phyloP scores from a whole-genome alignment of 495 filamentous ascomycete species.

The Xylona heveae region DNA sequence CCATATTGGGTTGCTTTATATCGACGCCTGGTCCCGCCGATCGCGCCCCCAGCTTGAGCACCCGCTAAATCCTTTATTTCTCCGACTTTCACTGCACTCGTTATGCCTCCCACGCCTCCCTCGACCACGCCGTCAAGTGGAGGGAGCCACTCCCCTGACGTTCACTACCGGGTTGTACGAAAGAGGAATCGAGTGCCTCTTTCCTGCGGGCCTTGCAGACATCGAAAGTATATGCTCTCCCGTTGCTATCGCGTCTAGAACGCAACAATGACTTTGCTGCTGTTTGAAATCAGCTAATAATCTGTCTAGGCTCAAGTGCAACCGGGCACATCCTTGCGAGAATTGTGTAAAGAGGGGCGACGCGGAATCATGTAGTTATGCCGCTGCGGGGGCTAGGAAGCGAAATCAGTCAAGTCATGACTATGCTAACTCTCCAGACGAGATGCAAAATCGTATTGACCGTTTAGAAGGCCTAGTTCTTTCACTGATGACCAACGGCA shows the following conservation, averaged over 20 bases:
- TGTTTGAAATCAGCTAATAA: constrained; percentile 11
- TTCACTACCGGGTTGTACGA: constrained; percentile 71
- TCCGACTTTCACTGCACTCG: too few species aligned
- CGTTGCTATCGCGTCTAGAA: too few species aligned
- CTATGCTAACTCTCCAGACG: constrained; percentile 50
- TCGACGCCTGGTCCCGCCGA: too few species aligned
- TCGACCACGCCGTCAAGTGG: constrained; percentile 62
- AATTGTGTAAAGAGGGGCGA: constrained; percentile 87
- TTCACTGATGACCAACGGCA: constrained; percentile 84
- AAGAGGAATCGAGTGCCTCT: constrained; percentile 90
- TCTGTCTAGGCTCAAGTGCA: constrained; percentile 61
- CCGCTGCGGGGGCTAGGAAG: constrained; percentile 52
- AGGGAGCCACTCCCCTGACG: constrained; percentile 59
- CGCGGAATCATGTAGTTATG: constrained; percentile 73
- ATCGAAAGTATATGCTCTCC: constrained; percentile 59
- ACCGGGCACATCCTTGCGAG: constrained; percentile 78
- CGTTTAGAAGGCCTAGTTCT: constrained; percentile 86
- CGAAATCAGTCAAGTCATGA: constrained; percentile 44
- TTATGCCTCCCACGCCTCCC: constrained; percentile 89
- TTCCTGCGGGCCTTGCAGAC: constrained; percentile 82
- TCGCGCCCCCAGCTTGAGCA: too few species aligned
- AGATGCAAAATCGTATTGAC: constrained; percentile 99
- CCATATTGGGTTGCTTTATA: too few species aligned
- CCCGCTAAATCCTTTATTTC: too few species aligned
- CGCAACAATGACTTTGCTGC: constrained; percentile 4